Conservation (phyloP, 352 stramenopile species). For the Globisporangium abappressorium region DNA sequence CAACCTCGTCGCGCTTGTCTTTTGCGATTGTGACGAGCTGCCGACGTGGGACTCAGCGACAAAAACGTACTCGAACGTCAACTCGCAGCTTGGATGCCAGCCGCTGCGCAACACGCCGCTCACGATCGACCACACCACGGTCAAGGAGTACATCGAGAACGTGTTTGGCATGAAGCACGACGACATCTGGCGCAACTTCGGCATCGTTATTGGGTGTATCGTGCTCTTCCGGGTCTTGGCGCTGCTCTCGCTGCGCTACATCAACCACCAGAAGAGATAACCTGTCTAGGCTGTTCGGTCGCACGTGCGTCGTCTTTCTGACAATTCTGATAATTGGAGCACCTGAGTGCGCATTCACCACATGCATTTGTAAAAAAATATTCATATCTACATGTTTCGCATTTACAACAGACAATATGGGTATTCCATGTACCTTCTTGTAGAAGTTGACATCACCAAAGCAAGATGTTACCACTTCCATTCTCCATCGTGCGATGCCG, state of each 20-base stretch:
- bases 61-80: background rate
- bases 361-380: background rate
- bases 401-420: background rate
- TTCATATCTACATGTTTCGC: background rate
- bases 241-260: constrained; percentile 38
- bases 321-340: background rate
- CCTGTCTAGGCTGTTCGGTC: background rate
- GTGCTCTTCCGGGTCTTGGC: constrained; percentile 37
- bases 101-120: background rate
- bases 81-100: constrained; percentile 15
- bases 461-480: background rate
- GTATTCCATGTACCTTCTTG: background rate
- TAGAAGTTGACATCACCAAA: background rate
- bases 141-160: constrained; percentile 31
- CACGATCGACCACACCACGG: constrained; percentile 14
- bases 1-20: constrained; percentile 35
- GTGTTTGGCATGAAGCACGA: constrained; percentile 28
- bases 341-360: background rate
- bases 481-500: background rate
- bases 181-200: constrained; percentile 20
- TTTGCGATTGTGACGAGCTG: constrained; percentile 34
- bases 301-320: background rate
- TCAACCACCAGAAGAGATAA: constrained; percentile 22
- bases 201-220: constrained; percentile 25
- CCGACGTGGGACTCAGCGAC: background rate